Evolutionary conservation across 495 filamentous ascomycete genomes (phyloP).

Genomic region (Pseudotulostoma volvatum): DNA sequence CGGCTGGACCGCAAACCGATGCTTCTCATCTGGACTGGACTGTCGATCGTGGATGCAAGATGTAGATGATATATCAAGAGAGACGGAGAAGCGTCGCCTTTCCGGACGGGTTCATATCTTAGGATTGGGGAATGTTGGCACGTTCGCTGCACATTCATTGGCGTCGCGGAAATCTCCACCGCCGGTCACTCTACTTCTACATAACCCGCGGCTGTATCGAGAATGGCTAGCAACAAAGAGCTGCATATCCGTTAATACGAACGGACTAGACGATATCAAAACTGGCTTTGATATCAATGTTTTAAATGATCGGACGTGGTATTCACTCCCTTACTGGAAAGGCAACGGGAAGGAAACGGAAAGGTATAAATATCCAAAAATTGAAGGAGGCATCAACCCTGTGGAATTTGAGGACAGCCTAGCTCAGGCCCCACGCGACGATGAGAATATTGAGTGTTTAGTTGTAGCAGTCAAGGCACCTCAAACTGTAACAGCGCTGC

Average conservation of each 20-base stretch:
- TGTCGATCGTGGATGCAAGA: conserved; percentile 17
- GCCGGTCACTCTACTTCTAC: conserved; percentile 40
- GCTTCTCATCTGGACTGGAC: conserved; percentile 7
- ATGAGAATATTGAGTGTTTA: conserved; percentile 51
- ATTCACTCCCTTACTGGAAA: conserved; percentile 16
- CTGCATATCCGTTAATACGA: conserved; percentile 16
- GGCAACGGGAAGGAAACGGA: conserved; percentile 10
- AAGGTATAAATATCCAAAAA: too few relatives aligned
- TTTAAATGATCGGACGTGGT: conserved; percentile 15
- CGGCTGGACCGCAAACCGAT: conserved; percentile 5
- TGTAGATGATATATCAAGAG: conserved; percentile 10
- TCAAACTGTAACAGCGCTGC: conserved; percentile 39
- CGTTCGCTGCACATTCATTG: conserved; percentile 44
- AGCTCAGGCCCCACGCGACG: conserved; percentile 8
- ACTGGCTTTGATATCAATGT: conserved; percentile 29
- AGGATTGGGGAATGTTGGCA: conserved; percentile 41
- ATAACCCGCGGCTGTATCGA: conserved; percentile 17
- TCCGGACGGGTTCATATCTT: conserved; percentile 41
- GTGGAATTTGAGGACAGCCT: background rate
- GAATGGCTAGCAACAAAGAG: conserved; percentile 16
- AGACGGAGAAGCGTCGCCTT: conserved; percentile 11
- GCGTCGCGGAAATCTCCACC: conserved; percentile 39
- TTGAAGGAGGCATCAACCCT: background rate
- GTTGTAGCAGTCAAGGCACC: conserved; percentile 53
- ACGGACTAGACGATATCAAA: conserved; percentile 26